phyloP scores from a whole-genome alignment of 345 rosid species.

The Pistacia atlantica region DNA sequence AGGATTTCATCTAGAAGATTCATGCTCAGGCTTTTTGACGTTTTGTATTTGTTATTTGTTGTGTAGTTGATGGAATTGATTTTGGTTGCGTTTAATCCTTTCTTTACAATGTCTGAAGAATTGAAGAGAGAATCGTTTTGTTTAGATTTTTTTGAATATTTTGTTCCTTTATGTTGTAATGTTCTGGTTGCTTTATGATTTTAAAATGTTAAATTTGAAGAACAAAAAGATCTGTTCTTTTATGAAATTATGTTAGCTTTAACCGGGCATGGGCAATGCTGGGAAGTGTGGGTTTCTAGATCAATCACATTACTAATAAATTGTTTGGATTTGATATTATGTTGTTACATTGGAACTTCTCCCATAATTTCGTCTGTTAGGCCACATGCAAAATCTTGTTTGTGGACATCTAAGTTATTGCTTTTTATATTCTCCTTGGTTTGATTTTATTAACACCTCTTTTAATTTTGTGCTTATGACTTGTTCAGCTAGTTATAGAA shows the following conservation, averaged over 20 bases:
- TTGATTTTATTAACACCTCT: background rate
- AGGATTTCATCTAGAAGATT: background rate
- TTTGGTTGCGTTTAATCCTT: slow-evolving; percentile 4
- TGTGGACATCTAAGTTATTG: background rate
- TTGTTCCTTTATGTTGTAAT: background rate
- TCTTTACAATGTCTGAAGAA: background rate
- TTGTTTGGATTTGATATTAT: background rate
- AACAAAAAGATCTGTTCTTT: background rate
- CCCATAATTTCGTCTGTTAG: background rate
- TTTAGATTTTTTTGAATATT: background rate
- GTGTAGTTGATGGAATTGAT: background rate
- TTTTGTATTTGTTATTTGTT: background rate
- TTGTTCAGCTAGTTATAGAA: slow-evolving; percentile 32
- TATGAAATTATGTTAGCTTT: background rate
- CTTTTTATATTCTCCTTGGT: background rate
- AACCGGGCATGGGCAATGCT: background rate
- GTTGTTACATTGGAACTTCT: background rate
- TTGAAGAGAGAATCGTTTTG: background rate
- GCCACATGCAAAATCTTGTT: background rate
- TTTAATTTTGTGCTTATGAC: slow-evolving; percentile 6
- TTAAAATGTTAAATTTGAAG: background rate
- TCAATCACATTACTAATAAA: background rate
- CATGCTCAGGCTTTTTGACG: background rate
- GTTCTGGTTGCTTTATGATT: background rate
- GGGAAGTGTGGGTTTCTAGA: background rate